Conservation (phyloP, 2,329 filamentous ascomycete genomes). For the Colletotrichum tamarilloi region DNA sequence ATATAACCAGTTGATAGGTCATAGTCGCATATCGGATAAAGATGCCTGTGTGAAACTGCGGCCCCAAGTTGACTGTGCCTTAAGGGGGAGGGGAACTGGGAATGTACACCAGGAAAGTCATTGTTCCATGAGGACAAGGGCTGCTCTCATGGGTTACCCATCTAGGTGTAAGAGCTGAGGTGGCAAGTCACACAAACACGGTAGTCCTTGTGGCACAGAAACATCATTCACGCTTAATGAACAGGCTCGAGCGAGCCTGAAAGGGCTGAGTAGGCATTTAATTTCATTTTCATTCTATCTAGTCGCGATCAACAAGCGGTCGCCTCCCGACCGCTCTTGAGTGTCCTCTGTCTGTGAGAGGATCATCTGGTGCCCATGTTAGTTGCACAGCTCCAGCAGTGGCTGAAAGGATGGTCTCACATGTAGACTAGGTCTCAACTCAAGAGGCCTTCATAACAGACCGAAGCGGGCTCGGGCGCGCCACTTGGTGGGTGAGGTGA, state of each 20-base stretch:
- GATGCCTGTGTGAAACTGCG: background rate
- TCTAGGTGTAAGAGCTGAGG: background rate
- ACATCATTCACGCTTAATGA: background rate
- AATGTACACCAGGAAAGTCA: background rate
- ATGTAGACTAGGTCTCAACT: constrained; percentile 47
- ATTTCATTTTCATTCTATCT: constrained; percentile 34
- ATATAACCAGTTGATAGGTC: background rate
- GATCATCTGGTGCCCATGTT: constrained; percentile 4
- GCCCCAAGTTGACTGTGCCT: background rate
- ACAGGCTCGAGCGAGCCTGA: background rate
- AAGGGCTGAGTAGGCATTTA: constrained; percentile 30
- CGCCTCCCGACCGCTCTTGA: constrained; percentile 32
- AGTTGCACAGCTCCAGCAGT: background rate
- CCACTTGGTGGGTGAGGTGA: constrained; percentile 59
- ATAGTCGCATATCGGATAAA: constrained; percentile 13
- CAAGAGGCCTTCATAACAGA: constrained; percentile 73
- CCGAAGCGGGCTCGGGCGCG: constrained; percentile 75
- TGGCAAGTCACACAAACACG: background rate
- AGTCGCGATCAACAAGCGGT: constrained; percentile 31
- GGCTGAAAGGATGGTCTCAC: constrained; percentile 4
- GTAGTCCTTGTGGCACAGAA: background rate
- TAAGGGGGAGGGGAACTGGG: background rate
- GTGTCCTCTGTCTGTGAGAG: constrained; percentile 32
- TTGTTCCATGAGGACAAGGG: background rate
- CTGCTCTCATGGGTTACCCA: background rate